Conservation (phyloP, 345 rosid genomes). For the Rhizophora mangle region DNA sequence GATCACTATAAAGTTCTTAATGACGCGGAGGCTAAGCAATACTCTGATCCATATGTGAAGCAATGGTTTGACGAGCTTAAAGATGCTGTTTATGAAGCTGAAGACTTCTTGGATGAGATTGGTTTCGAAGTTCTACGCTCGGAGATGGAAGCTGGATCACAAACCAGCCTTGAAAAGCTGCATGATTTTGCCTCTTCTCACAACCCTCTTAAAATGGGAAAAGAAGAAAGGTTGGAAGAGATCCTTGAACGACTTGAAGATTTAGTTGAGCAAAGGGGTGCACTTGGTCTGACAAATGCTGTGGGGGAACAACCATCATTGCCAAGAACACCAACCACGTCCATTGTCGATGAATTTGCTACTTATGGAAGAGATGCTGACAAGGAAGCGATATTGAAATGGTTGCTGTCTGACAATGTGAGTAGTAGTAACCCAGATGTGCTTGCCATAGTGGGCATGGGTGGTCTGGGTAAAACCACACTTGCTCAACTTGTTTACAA, state of each 20-base stretch:
- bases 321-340: background rate
- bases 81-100: background rate
- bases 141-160: background rate
- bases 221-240: background rate
- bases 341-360: background rate
- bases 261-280: constrained; percentile 6
- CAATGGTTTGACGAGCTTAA: background rate
- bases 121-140: background rate
- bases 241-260: background rate
- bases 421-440: background rate
- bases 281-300: background rate
- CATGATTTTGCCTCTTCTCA: background rate
- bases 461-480: constrained; percentile 15
- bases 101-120: background rate
- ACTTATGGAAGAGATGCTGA: constrained; percentile 4
- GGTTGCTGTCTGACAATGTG: background rate
- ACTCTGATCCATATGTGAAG: background rate
- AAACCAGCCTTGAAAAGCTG: background rate
- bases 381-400: background rate
- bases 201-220: background rate
- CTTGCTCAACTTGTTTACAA: constrained; percentile 12
- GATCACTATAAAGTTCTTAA: background rate
- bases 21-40: background rate
- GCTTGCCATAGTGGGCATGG: background rate
- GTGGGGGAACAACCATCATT: background rate